These are phyloP conservation scores for Coemansia sp. DNA, from an alignment of 192 early-diverging fungal genomes.

Conservation along the genomic window DNA sequence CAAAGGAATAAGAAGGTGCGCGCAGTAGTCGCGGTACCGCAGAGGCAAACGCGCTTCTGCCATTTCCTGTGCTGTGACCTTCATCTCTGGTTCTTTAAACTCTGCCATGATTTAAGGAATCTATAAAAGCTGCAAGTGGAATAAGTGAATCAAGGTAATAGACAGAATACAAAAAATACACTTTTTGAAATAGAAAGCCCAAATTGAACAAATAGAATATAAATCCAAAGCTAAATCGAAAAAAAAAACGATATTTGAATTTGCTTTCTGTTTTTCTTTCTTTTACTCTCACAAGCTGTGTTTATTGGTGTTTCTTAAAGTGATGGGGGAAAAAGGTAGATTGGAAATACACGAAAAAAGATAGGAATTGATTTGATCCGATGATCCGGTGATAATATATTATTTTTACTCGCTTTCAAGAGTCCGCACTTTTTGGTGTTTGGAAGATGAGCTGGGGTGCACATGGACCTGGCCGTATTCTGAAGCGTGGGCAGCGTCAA, in stretches of 20 bases:
- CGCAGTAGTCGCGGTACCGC: slow-evolving; percentile 91
- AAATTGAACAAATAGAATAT: not conserved
- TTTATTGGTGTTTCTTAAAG: not conserved
- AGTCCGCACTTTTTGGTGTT: slow-evolving; percentile 16
- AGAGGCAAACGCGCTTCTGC: slow-evolving; percentile 78
- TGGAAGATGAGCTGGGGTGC: slow-evolving; percentile 10
- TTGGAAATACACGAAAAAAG: slow-evolving; percentile 5
- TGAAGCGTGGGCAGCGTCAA: slow-evolving; percentile 18
- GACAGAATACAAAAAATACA: too few relatives aligned
- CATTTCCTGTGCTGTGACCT: slow-evolving; percentile 86
- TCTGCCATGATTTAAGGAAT: slow-evolving; percentile 30
- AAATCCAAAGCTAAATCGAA: too few relatives aligned
- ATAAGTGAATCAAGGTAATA: too few relatives aligned
- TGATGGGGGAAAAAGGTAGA: too few relatives aligned
- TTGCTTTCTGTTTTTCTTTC: not conserved
- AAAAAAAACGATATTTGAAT: too few relatives aligned
- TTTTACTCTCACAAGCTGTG: too few relatives aligned
- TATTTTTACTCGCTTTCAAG: slow-evolving; percentile 9
- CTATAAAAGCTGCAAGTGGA: too few relatives aligned
- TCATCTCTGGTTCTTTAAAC: slow-evolving; percentile 65
- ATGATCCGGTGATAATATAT: not conserved
- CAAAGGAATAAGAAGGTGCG: slow-evolving; percentile 83
- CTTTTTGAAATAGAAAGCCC: not conserved
- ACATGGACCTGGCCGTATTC: slow-evolving; percentile 25
- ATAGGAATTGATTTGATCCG: slow-evolving; percentile 12